Evolutionary conservation across 2,329 filamentous ascomycete species (phyloP), one percentile per base, ranked within the genome.

Genomic region (Trichoderma sp.): DNA sequence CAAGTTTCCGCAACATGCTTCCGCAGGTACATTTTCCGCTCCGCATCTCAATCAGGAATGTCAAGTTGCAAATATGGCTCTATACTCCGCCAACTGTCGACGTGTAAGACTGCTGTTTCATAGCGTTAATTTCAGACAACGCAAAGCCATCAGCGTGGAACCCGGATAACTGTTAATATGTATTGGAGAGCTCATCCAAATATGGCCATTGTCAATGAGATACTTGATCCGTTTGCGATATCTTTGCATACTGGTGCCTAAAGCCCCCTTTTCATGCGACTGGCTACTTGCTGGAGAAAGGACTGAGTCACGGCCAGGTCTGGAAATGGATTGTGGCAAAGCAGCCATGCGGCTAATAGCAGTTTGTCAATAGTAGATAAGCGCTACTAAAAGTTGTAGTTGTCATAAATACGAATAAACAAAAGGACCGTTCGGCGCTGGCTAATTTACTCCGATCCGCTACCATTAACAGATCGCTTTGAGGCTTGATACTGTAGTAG

Each of bases 21-120:
- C 40, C 60, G 21, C 31, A 53, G 40, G 40, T 43, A 43, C 40
- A 43, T 43, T 27, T 37, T 55, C 61, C 61, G 61, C 61, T 64
- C 61, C 61, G 61, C 61, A 64, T 4, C 35, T 55, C 47, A 49
- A 49, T 13, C 10, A 6, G 21, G 37, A 19, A n/a, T 40, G 16
- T 21, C 16, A 27, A 11, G 31, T 55, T 27, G n/a, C 37, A 14
- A 35, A 21, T 53, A 21, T 31, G 19, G 19, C 60, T 27, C 3
- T 27, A 27, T 53, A 63, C 31, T 55, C 61, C 61, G 21, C 49
- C 47, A 24, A 37, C 16, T 10, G 11, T 5, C 10, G 8, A 49
- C n/a, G 47, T 49, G 47, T 49, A 24, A 49, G 47, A 11, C 10
- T 49, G 21, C n/a, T 49, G 4, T 21, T 21, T 14, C 47, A 49